phyloP scores from a whole-genome alignment of 805 yeast species.

The Sugiyamaella chiloensis region DNA sequence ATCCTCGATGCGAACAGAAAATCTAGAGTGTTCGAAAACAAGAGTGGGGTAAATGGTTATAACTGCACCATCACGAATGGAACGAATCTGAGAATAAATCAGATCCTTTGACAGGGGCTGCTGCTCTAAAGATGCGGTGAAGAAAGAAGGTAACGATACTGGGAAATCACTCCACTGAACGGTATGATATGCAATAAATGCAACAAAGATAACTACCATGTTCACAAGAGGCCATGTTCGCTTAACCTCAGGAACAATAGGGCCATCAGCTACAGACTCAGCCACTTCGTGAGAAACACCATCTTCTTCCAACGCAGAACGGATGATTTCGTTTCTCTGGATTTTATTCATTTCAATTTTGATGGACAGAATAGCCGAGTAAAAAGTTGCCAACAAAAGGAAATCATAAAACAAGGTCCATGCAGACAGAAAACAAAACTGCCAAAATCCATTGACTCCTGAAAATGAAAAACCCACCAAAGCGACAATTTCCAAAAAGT shows the following conservation, averaged over 20 bases:
- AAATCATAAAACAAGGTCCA: conserved; percentile 69
- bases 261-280: conserved; percentile 53
- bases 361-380: conserved; percentile 75
- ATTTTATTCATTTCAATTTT: conserved; percentile 87
- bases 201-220: conserved; percentile 29
- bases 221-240: conserved; percentile 18
- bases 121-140: not conserved
- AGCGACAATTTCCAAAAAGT: conserved; percentile 66
- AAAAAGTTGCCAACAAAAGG: conserved; percentile 73
- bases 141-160: conserved; percentile 9
- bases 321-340: conserved; percentile 72
- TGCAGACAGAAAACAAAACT: conserved; percentile 74
- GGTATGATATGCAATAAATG: conserved; percentile 35
- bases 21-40: conserved; percentile 32
- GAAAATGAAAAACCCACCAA: conserved; percentile 55
- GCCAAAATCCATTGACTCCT: conserved; percentile 67
- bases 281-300: conserved; percentile 79
- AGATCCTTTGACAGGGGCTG: conserved; percentile 8
- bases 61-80: conserved; percentile 24
- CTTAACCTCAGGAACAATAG: not conserved
- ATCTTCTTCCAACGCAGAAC: conserved; percentile 85
- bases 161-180: conserved; percentile 34
- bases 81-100: conserved; percentile 18
- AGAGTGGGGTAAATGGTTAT: conserved; percentile 40
- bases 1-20: conserved; percentile 60